phyloP scores from a whole-genome alignment of 208 protist species.

The Acanthamoeba lenticulata region DNA sequence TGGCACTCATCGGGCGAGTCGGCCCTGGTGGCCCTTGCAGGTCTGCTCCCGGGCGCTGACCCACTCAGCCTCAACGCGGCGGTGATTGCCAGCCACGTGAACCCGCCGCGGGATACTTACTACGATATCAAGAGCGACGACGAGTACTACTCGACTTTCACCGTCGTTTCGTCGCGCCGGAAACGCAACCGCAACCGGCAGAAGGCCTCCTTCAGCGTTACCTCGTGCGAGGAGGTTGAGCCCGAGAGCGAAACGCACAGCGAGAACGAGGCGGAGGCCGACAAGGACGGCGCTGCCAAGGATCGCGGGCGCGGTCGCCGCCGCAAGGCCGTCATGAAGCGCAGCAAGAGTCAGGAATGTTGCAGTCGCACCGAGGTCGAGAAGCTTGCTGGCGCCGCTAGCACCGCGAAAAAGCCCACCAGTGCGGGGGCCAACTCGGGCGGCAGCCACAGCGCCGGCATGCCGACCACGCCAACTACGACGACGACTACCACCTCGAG shows the following conservation, averaged over 20 bases:
- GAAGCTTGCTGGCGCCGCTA: background rate
- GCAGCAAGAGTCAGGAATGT: slow-evolving; percentile 59
- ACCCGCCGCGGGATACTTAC: background rate
- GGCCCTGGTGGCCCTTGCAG: background rate
- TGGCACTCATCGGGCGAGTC: slow-evolving; percentile 5
- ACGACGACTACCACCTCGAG: background rate
- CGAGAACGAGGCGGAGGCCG: background rate
- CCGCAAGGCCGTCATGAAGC: slow-evolving; percentile 22
- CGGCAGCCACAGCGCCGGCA: too few relatives aligned
- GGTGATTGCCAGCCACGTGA: background rate
- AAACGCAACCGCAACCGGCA: slow-evolving; percentile 7
- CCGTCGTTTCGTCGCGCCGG: slow-evolving; percentile 8
- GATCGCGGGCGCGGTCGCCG: background rate
- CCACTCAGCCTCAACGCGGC: background rate
- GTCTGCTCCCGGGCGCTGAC: background rate
- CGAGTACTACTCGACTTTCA: slow-evolving; percentile 30
- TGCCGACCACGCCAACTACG: background rate
- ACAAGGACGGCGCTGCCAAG: background rate
- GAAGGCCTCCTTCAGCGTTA: background rate
- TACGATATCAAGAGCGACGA: slow-evolving; percentile 45
- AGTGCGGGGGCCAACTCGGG: too few relatives aligned
- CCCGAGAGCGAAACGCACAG: slow-evolving; percentile 29
- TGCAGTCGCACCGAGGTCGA: slow-evolving; percentile 22
- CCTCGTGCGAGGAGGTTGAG: background rate
- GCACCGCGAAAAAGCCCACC: background rate